Base-by-base conservation (phyloP, 352 stramenopile genomes). In the Phytopythium montanum region DNA sequence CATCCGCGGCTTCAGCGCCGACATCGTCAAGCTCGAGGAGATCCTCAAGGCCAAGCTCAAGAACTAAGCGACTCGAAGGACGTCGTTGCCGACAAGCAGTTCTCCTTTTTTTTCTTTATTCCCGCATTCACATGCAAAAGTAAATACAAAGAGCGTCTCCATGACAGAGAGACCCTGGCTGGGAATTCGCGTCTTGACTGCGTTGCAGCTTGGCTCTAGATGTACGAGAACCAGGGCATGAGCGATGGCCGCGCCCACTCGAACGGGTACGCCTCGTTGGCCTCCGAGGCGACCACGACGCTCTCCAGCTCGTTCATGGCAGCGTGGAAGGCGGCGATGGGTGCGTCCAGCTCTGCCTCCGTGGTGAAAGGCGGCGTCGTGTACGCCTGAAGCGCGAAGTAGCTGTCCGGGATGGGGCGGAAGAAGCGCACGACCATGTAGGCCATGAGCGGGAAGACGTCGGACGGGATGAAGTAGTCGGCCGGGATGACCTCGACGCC, bases 1-100 rank as follows among this genome's bases (percentile, higher is more conserved):
- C 28, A 99, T 99, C 73, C 89, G 94, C 63, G 90, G 92, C 52
- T 99, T 99, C 72, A 92, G 91, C 56, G 87, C 79, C 18, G 98
- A 99, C 79, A 98, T 99, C 60, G 85, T 98, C 59, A 99, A 99
- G 81, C 88, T 99, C 28, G 97, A 99, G 83, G 83, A 93, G 38
- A 98, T 99, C 73, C 83, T 99, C 31, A 96, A 98, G 75, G 64
- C 70, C 42, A 99, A 98, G 83, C 88, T 99, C 33, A 88, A 80
- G 49, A 75, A 73, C 58, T 92, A 88, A 82, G 73, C 3, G 51
- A 31, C 16, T n/a, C n/a, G n/a, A n/a, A n/a, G n/a, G n/a, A 21
- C 18, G 19, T 16, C 21, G 39, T 44, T 44, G 39, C 18, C 1
- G 18, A 23, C 38, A 18, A 4, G 38, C 38, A 14, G 19, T 9